Evolutionary conservation across 2,329 filamentous ascomycete genomes (phyloP), one percentile per base, ranked within the genome.

Genomic region (Aspergillus sp.): DNA sequence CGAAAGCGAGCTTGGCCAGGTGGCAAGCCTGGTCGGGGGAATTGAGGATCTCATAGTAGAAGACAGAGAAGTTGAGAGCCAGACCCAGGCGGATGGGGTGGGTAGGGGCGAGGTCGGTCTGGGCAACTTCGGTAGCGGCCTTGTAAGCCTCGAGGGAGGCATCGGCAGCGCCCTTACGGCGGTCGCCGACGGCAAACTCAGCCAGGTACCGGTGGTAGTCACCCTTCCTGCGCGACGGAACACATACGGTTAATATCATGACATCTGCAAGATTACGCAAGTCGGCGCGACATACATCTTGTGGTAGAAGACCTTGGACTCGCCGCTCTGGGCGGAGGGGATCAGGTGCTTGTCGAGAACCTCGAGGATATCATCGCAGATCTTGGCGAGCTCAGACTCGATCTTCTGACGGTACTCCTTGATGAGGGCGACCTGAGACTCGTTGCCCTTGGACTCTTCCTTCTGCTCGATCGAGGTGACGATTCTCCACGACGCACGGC

Each of bases 31-130:
- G 93, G 76, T 97, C 94, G 60, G 93, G 93, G 41, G 93, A 91
- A 83, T 97, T 99, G 70, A 97, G 83, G 75, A 97, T 99, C 86
- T 99, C 90, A 77, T 99, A 99, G 87, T 97, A 97, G 84, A 96
- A 97, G 71, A 96, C 92, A 62, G 92, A 96, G 83, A 95, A 95
- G 87, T 95, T 95, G 64, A 95, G 83, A 67, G 90, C 90, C 62
- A 95, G 85, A 73, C 90, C 90, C 61, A 95, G 88, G 70, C 90
- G 90, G 78, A 95, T 95, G 71, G 90, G 90, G 82, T 95, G 90
- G 53, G 90, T 95, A 59, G 90, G 90, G 59, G 90, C 87, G 65
- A 95, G 86, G 76, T 94, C 90, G 66, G 89, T 93, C 74, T 89
- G 85, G 59, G 90, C 90, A 68, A 95, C 89, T 76, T 95, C 90